Conservation (phyloP, 306 rosid species). For the Vicia faba region DNA sequence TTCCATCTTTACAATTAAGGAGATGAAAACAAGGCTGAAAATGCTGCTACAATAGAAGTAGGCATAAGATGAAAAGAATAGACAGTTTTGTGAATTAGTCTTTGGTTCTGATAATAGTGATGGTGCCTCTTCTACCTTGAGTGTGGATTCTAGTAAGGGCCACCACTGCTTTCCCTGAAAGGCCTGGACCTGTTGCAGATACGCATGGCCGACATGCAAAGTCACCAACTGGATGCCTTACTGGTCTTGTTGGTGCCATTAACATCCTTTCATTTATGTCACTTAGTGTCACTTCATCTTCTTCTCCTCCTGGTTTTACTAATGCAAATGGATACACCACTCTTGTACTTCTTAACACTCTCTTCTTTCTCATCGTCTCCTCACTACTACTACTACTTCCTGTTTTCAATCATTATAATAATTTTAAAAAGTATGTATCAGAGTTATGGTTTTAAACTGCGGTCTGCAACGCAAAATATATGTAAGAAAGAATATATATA, state of each 20-base stretch:
- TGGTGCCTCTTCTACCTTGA: conserved; percentile 84
- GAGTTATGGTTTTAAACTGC: background rate
- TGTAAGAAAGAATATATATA: no score
- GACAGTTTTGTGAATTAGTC: conserved; percentile 40
- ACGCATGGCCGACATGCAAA: conserved; percentile 96
- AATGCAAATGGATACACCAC: conserved; percentile 89
- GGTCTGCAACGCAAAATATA: background rate
- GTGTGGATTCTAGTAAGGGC: conserved; percentile 92
- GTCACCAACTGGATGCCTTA: conserved; percentile 91
- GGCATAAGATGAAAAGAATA: background rate
- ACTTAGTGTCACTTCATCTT: conserved; percentile 87
- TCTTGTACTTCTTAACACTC: conserved; percentile 31
- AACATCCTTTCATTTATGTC: conserved; percentile 89
- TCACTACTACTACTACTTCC: background rate
- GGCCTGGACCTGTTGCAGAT: conserved; percentile 74
- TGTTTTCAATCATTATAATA: background rate
- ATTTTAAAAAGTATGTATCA: background rate
- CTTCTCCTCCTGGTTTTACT: conserved; percentile 92
- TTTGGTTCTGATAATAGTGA: conserved; percentile 96
- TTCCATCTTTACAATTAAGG: conserved; percentile 57
- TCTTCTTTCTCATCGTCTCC: background rate
- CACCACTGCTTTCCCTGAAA: conserved; percentile 95
- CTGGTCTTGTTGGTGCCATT: conserved; percentile 89
- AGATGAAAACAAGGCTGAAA: conserved; percentile 45
- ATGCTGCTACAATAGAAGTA: conserved; percentile 40